Base-by-base conservation (phyloP, 2,329 filamentous ascomycete species). In the Penicillium palitans region DNA sequence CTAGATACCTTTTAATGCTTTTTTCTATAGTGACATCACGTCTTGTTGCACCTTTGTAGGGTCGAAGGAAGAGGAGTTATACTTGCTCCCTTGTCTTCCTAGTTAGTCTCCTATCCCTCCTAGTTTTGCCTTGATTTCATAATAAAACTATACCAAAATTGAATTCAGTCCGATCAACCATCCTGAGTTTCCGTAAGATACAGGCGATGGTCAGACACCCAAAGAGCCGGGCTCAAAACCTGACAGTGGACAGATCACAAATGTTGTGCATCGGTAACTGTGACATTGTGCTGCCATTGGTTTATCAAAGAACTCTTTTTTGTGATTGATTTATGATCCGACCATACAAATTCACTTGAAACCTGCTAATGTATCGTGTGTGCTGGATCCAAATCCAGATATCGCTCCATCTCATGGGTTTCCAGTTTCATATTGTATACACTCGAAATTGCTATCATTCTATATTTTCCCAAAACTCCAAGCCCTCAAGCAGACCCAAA, bases 181-280 rank as follows among this genome's bases (percentile, higher is more conserved):
- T 47, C 21, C 12, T 27, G 17, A 37, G 15, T 46, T 53, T 45
- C 17, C 33, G 19, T 19, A 52, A n/a, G 7, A 42, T 12, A 15
- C 29, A 35, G 3, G 15, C 3, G 13, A 47, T 37, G 31, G 29
- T 27, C 27, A 7, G 41, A 31, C 21, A 17, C 12, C 6, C 19
- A 27, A 50, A 27, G 35, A 35, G 6, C 45, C 19, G 21, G 21
- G 6, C 15, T 31, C n/a, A 29, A 13, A 41, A 15, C 19, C 42
- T 64, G 63, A 65, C 62, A 59, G 44, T 66, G 52, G 64, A 66
- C 39, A 55, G 48, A 62, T 68, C 66, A 68, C 60, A 66, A 61
- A 56, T 46, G 37, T 57, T 50, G 42, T 41, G 47, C 55, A 41
- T 54, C 44, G 41, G 41, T 52, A 33, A 53, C 33, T 35, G 17